phyloP scores from a whole-genome alignment of 2,329 filamentous ascomycete genomes.

The Pyrenochaeta sp. region DNA sequence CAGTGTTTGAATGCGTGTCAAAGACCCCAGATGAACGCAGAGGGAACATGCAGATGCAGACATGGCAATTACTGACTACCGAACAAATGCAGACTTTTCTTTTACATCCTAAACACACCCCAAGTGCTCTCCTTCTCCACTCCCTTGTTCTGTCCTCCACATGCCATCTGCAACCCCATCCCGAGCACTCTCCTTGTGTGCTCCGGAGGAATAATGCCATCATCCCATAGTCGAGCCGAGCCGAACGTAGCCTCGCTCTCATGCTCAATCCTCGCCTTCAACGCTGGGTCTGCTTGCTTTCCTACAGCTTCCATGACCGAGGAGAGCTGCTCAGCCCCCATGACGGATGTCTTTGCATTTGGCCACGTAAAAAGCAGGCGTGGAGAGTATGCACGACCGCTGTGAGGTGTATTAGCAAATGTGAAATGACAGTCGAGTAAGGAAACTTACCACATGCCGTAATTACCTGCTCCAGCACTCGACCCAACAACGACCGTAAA shows the following conservation, averaged over 20 bases:
- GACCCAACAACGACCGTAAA: slow-evolving; percentile 96
- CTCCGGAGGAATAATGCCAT: slow-evolving; percentile 60
- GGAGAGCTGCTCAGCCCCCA: slow-evolving; percentile 92
- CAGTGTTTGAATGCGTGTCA: background rate
- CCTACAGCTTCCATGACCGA: slow-evolving; percentile 96
- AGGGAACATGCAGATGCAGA: too few relatives aligned
- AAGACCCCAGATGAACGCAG: too few relatives aligned
- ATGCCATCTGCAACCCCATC: slow-evolving; percentile 57
- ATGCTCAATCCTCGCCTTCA: slow-evolving; percentile 84
- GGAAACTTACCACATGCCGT: slow-evolving; percentile 82
- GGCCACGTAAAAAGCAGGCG: slow-evolving; percentile 97
- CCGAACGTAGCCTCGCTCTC: slow-evolving; percentile 92
- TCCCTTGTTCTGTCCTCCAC: slow-evolving; percentile 49
- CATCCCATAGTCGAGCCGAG: slow-evolving; percentile 85
- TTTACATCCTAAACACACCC: slow-evolving; percentile 54
- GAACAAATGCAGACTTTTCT: background rate
- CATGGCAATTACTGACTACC: background rate
- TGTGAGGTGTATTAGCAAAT: slow-evolving; percentile 28
- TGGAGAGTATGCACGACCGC: slow-evolving; percentile 90
- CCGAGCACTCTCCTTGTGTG: slow-evolving; percentile 60
- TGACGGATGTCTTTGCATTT: slow-evolving; percentile 93
- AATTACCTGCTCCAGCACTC: slow-evolving; percentile 93
- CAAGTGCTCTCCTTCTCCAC: slow-evolving; percentile 46
- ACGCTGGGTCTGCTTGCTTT: slow-evolving; percentile 78
- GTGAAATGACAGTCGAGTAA: background rate